Evolutionary conservation across 306 rosid species (phyloP).

Genomic region (Cucurbita moschata): DNA sequence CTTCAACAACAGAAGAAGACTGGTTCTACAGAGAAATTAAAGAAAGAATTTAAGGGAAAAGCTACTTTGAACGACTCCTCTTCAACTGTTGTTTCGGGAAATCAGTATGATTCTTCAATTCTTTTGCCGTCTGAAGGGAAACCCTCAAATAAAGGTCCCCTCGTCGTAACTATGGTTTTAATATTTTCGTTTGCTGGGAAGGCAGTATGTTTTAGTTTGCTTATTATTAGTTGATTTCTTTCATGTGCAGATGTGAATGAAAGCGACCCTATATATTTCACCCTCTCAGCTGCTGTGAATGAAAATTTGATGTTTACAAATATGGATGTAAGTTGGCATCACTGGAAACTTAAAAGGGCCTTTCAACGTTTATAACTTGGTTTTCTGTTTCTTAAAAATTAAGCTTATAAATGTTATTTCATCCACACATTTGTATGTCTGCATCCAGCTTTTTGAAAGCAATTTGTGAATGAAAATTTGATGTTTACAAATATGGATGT

Average conservation of each 20-base stretch:
- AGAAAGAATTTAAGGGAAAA: slow-evolving; percentile 14
- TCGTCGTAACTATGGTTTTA: neutral
- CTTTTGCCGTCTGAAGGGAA: slow-evolving; percentile 3
- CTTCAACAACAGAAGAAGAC: slow-evolving; percentile 32
- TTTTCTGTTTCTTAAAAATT: neutral
- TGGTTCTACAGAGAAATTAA: slow-evolving; percentile 2
- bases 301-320: slow-evolving; percentile 38
- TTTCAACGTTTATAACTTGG: neutral
- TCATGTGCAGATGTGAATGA: slow-evolving; percentile 40
- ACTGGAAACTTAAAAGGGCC: neutral
- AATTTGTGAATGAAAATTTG: slow-evolving; percentile 35
- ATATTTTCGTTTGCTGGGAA: neutral
- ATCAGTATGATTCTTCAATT: slow-evolving; percentile 7
- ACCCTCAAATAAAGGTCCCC: slow-evolving; percentile 31
- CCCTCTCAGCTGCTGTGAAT: slow-evolving; percentile 31
- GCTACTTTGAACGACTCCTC: slow-evolving; percentile 2
- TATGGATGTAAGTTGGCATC: slow-evolving; percentile 24
- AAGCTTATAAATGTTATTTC: neutral
- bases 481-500: slow-evolving; percentile 33
- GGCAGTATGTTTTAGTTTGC: neutral
- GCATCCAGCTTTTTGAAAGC: neutral
- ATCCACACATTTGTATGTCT: neutral
- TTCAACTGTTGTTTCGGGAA: slow-evolving; percentile 10
- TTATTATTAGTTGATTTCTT: neutral
- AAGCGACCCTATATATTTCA: slow-evolving; percentile 34